Evolutionary conservation across 345 rosid genomes (phyloP), one percentile per base, ranked within the genome.

Genomic region (Balakata baccata): DNA sequence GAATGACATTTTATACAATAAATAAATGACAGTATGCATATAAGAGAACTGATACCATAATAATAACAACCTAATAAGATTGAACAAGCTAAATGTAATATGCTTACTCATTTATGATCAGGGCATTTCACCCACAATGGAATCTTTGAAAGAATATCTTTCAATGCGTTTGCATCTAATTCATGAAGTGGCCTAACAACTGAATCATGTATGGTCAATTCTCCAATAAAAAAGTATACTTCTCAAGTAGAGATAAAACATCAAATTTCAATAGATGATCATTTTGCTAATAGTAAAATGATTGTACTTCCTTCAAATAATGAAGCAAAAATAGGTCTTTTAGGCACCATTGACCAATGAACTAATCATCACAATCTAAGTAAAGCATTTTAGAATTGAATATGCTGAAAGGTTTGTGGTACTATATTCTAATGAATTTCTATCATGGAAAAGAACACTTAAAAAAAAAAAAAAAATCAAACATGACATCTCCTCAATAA

Each of bases 121-220:
- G 97, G 97, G 78, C 81, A 81, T 82, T 91, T 91, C 59, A 91
- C 84, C 97, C 97, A 91, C 37, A 87, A 39, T 13, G 97, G 93
- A 63, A 91, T 86, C 23, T 91, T 90, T 38, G 88, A 86, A 6
- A 87, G 77, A 73, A 91, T 87, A 41, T 89, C 88, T 43, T 77
- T 80, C 79, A 87, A 79, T 13, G 82, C 76, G 62, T 43, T 70
- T 52, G 71, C 66, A 29, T 86, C 88, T 9, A 83, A 77, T 82
- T 91, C 87, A 3, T 67, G 43, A 49, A 91, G 76, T 49, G 89
- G 85, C 72, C 75, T 84, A 66, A 84, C 75, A 25, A 64, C 83
- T 72, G 87, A 89, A 74, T 89, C 92, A 93, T 91, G 81, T 79
- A 83, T 18, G 52, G 38, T 45, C 25, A 29, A 62, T 8, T 3